These are phyloP conservation scores for Didymella glomerata DNA, from an alignment of 2,329 filamentous ascomycete genomes.

Conservation along the genomic window DNA sequence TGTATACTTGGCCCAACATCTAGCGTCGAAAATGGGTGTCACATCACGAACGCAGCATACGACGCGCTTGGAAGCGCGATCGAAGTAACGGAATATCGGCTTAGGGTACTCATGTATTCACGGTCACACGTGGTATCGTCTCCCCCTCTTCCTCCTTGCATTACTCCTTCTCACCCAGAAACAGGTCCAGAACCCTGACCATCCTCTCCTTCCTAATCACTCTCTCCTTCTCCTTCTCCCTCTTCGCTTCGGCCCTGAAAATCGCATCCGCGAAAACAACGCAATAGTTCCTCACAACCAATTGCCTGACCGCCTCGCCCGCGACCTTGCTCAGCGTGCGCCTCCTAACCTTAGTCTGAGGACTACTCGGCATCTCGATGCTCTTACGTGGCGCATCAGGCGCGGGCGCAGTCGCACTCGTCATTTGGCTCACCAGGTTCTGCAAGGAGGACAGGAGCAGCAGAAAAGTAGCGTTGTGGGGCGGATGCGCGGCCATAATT, in stretches of 20 bases:
- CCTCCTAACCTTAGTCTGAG: slow-evolving; percentile 50
- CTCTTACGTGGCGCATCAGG: slow-evolving; percentile 39
- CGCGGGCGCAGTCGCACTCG: slow-evolving; percentile 38
- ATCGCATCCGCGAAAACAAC: slow-evolving; percentile 71
- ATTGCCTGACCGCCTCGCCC: slow-evolving; percentile 63
- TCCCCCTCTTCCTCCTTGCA: background rate
- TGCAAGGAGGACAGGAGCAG: slow-evolving; percentile 82
- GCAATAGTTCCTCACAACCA: slow-evolving; percentile 69
- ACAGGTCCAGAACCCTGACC: slow-evolving; percentile 73
- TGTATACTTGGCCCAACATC: background rate
- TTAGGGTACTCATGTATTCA: background rate
- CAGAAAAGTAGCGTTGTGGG: slow-evolving; percentile 88
- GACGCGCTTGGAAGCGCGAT: background rate
- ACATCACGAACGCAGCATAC: background rate
- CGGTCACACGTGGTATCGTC: background rate
- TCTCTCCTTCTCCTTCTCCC: slow-evolving; percentile 65
- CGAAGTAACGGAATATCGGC: background rate
- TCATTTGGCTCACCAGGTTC: slow-evolving; percentile 64
- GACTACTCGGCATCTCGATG: slow-evolving; percentile 40
- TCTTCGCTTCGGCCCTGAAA: slow-evolving; percentile 59
- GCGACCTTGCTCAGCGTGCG: slow-evolving; percentile 56
- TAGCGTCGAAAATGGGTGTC: too few species aligned
- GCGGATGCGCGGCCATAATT: slow-evolving; percentile 70
- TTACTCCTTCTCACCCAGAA: slow-evolving; percentile 55
- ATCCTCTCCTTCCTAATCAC: slow-evolving; percentile 70